Evolutionary conservation across 768 basidiomycete species (phyloP).

Genomic region (Leccinellum luteum): DNA sequence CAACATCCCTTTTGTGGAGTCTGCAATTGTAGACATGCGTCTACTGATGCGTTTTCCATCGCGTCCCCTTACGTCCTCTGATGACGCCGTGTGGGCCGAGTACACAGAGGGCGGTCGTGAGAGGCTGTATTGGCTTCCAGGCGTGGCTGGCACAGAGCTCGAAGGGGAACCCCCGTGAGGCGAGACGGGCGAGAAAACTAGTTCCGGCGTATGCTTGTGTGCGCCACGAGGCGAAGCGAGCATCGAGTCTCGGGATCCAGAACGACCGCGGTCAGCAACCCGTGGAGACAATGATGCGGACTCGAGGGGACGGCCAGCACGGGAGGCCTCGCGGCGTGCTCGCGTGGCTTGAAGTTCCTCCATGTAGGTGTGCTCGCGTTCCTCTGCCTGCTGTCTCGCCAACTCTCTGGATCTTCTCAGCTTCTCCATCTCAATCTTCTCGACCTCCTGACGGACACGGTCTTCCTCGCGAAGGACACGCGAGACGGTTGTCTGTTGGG

Average conservation of each 20-base stretch:
- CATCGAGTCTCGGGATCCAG: slow-evolving; percentile 37
- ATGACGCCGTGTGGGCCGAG: slow-evolving; percentile 52
- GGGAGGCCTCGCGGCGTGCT: slow-evolving; percentile 54
- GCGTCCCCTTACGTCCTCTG: slow-evolving; percentile 50
- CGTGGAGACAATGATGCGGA: slow-evolving; percentile 20
- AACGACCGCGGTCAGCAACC: slow-evolving; percentile 33
- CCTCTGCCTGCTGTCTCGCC: slow-evolving; percentile 41
- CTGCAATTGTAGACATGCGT: slow-evolving; percentile 41
- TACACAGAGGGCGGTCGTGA: slow-evolving; percentile 58
- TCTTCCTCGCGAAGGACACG: slow-evolving; percentile 40
- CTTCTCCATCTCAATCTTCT: slow-evolving; percentile 47
- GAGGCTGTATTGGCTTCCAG: slow-evolving; percentile 35
- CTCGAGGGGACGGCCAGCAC: slow-evolving; percentile 41
- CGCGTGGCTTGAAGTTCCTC: slow-evolving; percentile 64
- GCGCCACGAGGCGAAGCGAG: slow-evolving; percentile 19
- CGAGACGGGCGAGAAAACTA: slow-evolving; percentile 34
- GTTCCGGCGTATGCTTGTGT: slow-evolving; percentile 48
- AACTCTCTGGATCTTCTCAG: slow-evolving; percentile 43
- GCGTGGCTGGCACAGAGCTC: slow-evolving; percentile 44
- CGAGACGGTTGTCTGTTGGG: slow-evolving; percentile 2
- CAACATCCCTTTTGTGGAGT: slow-evolving; percentile 30
- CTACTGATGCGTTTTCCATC: slow-evolving; percentile 36
- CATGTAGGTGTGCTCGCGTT: slow-evolving; percentile 50
- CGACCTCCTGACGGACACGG: slow-evolving; percentile 44
- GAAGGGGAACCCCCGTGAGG: slow-evolving; percentile 47